These are phyloP conservation scores for Penicillium corylophilum DNA, from an alignment of 2,329 filamentous ascomycete species.

Conservation along the genomic window DNA sequence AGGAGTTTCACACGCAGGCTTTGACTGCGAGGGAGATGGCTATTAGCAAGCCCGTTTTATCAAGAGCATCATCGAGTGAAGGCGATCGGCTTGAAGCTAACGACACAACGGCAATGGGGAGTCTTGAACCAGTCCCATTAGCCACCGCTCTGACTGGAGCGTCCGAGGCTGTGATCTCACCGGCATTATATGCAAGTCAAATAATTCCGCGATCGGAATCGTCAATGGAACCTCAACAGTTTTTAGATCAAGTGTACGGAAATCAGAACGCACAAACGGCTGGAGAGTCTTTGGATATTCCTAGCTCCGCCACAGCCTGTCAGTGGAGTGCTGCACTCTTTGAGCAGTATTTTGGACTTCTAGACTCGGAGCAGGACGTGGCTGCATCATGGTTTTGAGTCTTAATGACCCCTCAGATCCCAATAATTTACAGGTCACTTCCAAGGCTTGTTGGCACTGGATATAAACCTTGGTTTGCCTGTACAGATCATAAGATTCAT, in stretches of 20 bases:
- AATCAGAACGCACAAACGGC: neutral
- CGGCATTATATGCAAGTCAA: neutral
- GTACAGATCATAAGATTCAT: too few relatives aligned
- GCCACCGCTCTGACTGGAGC: too few relatives aligned
- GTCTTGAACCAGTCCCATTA: neutral
- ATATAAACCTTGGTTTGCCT: too few relatives aligned
- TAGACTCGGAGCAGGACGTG: constrained; percentile 4
- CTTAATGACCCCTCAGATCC: too few relatives aligned
- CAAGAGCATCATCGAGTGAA: neutral
- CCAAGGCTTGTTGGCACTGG: too few relatives aligned
- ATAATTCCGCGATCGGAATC: neutral
- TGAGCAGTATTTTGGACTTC: constrained; percentile 13
- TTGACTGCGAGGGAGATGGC: constrained; percentile 5
- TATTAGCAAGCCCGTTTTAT: neutral
- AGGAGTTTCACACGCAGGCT: constrained; percentile 11
- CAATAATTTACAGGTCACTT: too few relatives aligned
- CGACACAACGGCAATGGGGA: neutral
- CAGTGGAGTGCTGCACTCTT: constrained; percentile 20
- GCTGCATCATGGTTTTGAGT: constrained; percentile 29
- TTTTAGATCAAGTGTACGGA: neutral
- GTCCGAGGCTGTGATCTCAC: neutral
- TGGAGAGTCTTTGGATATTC: constrained; percentile 3
- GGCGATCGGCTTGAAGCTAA: neutral
- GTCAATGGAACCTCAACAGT: neutral
- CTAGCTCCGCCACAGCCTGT: constrained; percentile 17